Base-by-base conservation (phyloP, 75 land plant species). In the Azolla pinnata region DNA sequence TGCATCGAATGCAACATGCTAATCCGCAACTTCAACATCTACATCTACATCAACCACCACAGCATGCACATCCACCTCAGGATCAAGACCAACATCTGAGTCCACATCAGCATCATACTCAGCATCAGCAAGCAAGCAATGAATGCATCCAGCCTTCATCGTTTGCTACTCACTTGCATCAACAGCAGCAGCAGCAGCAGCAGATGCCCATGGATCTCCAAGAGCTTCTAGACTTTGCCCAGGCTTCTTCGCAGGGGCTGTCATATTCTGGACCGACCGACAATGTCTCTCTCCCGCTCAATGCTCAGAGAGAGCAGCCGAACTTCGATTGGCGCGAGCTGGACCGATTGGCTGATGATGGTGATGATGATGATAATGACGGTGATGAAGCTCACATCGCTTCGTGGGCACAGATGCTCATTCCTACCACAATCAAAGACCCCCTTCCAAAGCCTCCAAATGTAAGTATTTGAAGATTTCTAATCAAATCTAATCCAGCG, bases 321-420 rank as follows among this genome's bases (percentile, higher is more conserved):
- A 12, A 47, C 20, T 47, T 47, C 4, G 50, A 47, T 9, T 47
- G 50, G 50, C 50, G 20, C 3, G 3, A 20, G 10, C 19, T 7
- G 50, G 50, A 18, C 7, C 50, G 3, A 20, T 47, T 47, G 3
- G 4, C 50, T 47, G 50, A 47, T 9, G 50, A 47, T 20, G 20
- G 19, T n/a, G n/a, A n/a, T n/a, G n/a, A n/a, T n/a, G n/a, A n/a
- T n/a, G n/a, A n/a, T n/a, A n/a, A n/a, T n/a, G n/a, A n/a, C n/a
- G n/a, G n/a, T n/a, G n/a, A n/a, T n/a, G n/a, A n/a, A n/a, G n/a
- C n/a, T 47, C 50, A 9, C 10, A 47, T 47, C 10, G 18, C 50
- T 47, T 47, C 50, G 20, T 47, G 50, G 50, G 19, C 50, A 47
- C 20, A 47, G 20, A 20, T 47, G 50, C 50, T 47, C 18, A 47